Base-by-base conservation (phyloP, 257 asterid species). In the Forsythia suspensa region DNA sequence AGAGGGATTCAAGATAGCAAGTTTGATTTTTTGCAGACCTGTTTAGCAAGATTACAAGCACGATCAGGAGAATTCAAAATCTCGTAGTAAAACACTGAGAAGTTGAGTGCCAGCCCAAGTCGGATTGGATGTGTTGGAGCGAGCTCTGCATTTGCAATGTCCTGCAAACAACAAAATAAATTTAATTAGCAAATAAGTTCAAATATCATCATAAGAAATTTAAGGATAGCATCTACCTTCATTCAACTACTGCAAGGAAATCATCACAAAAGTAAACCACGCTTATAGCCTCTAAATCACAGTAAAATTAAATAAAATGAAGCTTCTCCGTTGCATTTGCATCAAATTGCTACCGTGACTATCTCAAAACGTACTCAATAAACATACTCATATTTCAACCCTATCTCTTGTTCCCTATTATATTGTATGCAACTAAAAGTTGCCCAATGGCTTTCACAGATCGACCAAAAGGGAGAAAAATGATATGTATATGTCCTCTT, bases 31-130 rank as follows among this genome's bases (percentile, higher is more conserved):
- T 34, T 41, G 20, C 72, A 6, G 21, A 69, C 72, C 73, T 69
- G 73, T 69, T 69, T 38, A 2, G 37, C 55, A 7, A 40, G 74
- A 70, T n/a, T 70, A 40, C 74, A 70, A n/a, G 74, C 74, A 38
- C 52, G 74, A 18, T 70, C 74, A 69, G 74, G 52, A 44, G 74
- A 70, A 70, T 70, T 70, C 44, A 70, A 40, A 70, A 70, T 70
- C 52, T 70, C 74, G 5, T 70, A 39, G 74, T 39, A 40, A 13
- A 70, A 70, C 51, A 70, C 74, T 38, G 72, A 39, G 74, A 70
- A 70, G 37, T 70, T 70, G 51, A 70, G 73, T 37, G 52, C 74
- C 18, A 70, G 74, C 16, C 74, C 74, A 3, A 70, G 52, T 8
- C 48, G 73, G 73, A 69, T 69, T 29, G 73, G 73, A 37, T 69